Evolutionary conservation across 495 filamentous ascomycete species (phyloP), one percentile per base, ranked within the genome.

Genomic region (Penicillium lividum): DNA sequence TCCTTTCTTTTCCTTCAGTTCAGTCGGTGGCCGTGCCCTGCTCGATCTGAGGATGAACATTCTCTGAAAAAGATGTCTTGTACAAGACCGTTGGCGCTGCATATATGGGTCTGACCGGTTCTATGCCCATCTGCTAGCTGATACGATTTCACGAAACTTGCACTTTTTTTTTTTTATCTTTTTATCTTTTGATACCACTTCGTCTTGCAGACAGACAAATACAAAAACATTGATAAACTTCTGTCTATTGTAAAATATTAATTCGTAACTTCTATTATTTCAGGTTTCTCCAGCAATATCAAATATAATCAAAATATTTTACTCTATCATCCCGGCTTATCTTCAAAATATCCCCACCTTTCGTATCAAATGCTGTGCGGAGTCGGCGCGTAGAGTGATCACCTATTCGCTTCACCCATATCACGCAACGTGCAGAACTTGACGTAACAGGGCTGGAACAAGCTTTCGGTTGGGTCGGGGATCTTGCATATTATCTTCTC

Each of bases 121-220:
- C 47, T 51, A 51, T n/a, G 33, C 38, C 55, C 31, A 44, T 44
- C 34, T 38, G 40, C 56, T 33, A 51, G 48, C 56, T 49, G 28
- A 49, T 53, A 60, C 42, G 53, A 56, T 44, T 60, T 60, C 22
- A 56, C 53, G 53, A 60, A 51, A 28, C 22, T 22, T 22, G 1
- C 22, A 29, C 52, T 56, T 55, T 25, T 55, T 51, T 13, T 47
- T 47, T 42, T 51, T 51, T 33, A 18, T 33, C 25, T 29, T 22
- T 47, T 53, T 9, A 7, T 30, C 16, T n/a, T 29, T 48, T 47
- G 56, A 59, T 54, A 59, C 51, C 50, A 59, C 28, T 30, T 15
- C 18, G 51, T 47, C 36, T 34, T 55, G 8, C 53, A 40, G 34
- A 29, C 28, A 31, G 28, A 15, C 27, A 45, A 54, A 16, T 31